Base-by-base conservation (phyloP, 441 rosid species). In the Macaranga tanarius region DNA sequence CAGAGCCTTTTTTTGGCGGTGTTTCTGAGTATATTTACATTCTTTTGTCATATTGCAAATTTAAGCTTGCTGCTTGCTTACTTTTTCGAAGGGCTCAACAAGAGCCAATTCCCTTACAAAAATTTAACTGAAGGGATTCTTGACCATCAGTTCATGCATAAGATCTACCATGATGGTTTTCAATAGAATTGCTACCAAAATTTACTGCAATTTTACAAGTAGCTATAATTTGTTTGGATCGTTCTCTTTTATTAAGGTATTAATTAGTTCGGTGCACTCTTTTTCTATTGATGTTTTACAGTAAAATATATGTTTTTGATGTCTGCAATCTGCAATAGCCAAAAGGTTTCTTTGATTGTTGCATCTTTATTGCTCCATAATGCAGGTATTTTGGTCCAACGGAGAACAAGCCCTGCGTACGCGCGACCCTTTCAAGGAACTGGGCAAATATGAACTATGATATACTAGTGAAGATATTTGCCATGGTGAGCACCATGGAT, bases 391-490 rank as follows among this genome's bases (percentile, higher is more conserved):
- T 9, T 34, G 44, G 17, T 45, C n/a, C 10, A 52, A 65, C 47
- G 69, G 69, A 65, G 10, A 45, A 23, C 4, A 9, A 47, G 22
- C 25, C 10, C n/a, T 45, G 1, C 20, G 17, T 5, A 22, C 11
- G 19, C 40, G 13, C 45, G 2, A 28, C 52, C 22, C 11, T 47
- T 65, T 16, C 12, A 13, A 25, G 55, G 50, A 47, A 45, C 55
- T 65, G 69, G 69, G 69, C 38, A 65, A 48, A 44, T 47, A 23
- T 65, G 54, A 7, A 65, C 38, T 47, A 23, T 65, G 69, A 44
- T 5, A 47, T 65, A 20, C 69, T 65, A 8, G 56, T 65, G 2
- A 45, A 65, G 56, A 65, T 65, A 65, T 65, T 65, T 11, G 47
- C 26, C 55, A 65, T n/a, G 55, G 55, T 65, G 20, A 22, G 56